phyloP scores from a whole-genome alignment of 192 early-diverging fungal genomes.

The Coemansia sp. region DNA sequence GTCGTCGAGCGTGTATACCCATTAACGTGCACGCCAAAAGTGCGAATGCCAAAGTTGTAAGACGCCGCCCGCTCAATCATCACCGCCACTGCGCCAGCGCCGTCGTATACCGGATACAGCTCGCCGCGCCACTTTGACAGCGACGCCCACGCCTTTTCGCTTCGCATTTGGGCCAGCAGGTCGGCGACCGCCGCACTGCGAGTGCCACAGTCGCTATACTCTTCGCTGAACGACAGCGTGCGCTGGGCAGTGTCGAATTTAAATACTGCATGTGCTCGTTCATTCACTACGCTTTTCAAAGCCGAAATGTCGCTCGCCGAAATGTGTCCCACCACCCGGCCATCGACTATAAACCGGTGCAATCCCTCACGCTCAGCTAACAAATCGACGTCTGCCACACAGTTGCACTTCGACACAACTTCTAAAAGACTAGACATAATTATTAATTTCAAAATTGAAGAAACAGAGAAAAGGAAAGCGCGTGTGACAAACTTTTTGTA shows the following conservation, averaged over 20 bases:
- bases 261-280: constrained; percentile 8
- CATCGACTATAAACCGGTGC: not conserved
- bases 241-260: constrained; percentile 5
- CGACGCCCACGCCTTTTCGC: constrained; percentile 19
- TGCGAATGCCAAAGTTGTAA: constrained; percentile 76
- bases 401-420: constrained; percentile 15
- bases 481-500: no score
- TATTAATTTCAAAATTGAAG: no score
- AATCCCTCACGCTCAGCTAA: constrained; percentile 1
- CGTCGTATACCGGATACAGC: constrained; percentile 72
- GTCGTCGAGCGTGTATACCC: constrained; percentile 57
- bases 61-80: constrained; percentile 80
- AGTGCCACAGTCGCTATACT: not conserved
- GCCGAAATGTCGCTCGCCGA: constrained; percentile 1
- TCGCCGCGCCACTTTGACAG: constrained; percentile 79
- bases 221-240: constrained; percentile 12
- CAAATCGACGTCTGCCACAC: not conserved
- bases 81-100: constrained; percentile 46
- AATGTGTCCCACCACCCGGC: not conserved
- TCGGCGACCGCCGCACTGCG: constrained; percentile 21
- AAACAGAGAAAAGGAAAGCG: no score
- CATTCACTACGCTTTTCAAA: not conserved
- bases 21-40: constrained; percentile 91
- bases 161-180: constrained; percentile 21
- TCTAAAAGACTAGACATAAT: constrained; percentile 9